Conservation (phyloP, 2,329 filamentous ascomycete genomes). For the Aspergillus phoenicis region DNA sequence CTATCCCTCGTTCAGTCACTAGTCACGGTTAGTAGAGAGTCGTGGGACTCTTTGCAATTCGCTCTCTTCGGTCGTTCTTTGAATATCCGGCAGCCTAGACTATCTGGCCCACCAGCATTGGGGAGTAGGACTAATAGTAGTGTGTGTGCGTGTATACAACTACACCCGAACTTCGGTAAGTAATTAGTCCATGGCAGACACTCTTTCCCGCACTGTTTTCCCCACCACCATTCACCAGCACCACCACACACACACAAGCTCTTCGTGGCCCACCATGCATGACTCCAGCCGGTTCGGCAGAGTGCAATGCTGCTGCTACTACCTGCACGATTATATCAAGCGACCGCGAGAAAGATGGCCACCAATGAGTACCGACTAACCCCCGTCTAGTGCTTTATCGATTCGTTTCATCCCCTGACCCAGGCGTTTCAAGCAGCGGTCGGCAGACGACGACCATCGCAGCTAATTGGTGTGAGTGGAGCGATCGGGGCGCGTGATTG, state of each 20-base stretch:
- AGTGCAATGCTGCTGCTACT: neutral
- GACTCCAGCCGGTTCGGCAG: neutral
- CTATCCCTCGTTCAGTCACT: neutral
- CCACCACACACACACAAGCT: too few species aligned
- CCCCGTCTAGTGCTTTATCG: constrained; percentile 6
- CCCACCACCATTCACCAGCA: too few species aligned
- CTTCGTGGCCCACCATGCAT: neutral
- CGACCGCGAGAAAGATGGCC: neutral
- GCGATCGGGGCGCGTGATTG: neutral
- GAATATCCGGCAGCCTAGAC: too few species aligned
- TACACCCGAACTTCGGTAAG: too few species aligned
- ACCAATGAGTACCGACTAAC: constrained; percentile 12
- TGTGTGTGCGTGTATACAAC: too few species aligned
- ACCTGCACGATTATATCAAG: neutral
- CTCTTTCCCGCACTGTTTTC: too few species aligned
- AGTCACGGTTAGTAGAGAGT: too few species aligned
- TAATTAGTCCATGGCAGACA: too few species aligned
- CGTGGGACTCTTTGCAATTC: neutral
- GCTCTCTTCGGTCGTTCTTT: neutral
- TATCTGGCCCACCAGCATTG: too few species aligned
- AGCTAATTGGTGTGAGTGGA: constrained; percentile 9
- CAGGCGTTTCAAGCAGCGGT: constrained; percentile 13
- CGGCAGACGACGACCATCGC: neutral
- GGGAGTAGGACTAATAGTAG: too few species aligned
- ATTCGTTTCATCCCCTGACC: constrained; percentile 16